phyloP scores from a whole-genome alignment of 495 filamentous ascomycete species.

The Aspergillus affinis region DNA sequence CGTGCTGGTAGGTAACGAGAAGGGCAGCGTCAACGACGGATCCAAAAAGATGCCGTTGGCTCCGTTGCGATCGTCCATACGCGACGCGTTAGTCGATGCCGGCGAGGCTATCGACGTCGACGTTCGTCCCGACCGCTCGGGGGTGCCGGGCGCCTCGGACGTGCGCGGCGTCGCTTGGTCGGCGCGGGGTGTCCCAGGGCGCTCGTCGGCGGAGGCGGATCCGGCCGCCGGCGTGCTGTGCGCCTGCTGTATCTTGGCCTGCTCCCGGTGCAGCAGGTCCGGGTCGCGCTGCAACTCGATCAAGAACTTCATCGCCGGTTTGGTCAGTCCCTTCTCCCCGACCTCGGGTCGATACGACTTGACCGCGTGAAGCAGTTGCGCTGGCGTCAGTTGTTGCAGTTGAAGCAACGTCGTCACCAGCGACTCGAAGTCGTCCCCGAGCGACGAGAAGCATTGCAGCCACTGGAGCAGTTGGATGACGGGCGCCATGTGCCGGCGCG shows the following conservation, averaged over 20 bases:
- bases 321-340: constrained; percentile 86
- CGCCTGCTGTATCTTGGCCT: constrained; percentile 34
- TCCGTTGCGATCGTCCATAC: constrained; percentile 36
- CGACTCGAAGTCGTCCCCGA: constrained; percentile 89
- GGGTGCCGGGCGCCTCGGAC: constrained; percentile 27
- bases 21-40: constrained; percentile 89
- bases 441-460: constrained; percentile 94
- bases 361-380: constrained; percentile 88
- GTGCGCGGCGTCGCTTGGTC: constrained; percentile 39
- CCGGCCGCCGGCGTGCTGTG: constrained; percentile 28
- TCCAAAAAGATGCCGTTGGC: constrained; percentile 70
- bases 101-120: constrained; percentile 24
- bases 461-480: constrained; percentile 95
- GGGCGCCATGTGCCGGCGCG: constrained; percentile 80
- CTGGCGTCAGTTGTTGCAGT: constrained; percentile 76
- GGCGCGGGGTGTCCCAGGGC: constrained; percentile 45
- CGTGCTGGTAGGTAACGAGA: constrained; percentile 89
- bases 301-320: constrained; percentile 83
- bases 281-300: constrained; percentile 73
- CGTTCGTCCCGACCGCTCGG: constrained; percentile 15
- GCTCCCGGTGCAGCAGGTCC: constrained; percentile 36
- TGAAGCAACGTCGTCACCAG: constrained; percentile 87
- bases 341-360: constrained; percentile 94
- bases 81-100: constrained; percentile 24
- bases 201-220: constrained; percentile 23